These are phyloP conservation scores for Venturiaceae sp. DNA, from an alignment of 2,329 filamentous ascomycete species.

Conservation along the genomic window DNA sequence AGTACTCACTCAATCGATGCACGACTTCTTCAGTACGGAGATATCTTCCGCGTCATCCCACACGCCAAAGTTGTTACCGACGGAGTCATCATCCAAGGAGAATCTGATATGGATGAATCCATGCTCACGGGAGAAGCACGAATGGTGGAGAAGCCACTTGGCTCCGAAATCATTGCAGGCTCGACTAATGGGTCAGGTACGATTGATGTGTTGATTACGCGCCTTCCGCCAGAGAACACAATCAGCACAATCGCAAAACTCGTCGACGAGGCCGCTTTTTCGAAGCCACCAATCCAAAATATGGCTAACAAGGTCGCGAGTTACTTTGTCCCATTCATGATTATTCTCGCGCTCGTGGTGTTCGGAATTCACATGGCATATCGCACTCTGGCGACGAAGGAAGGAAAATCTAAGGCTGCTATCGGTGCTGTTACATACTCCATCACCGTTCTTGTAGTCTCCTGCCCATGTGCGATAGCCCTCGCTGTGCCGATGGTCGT, in stretches of 20 bases:
- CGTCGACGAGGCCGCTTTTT: slow-evolving; percentile 60
- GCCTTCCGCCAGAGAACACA: slow-evolving; percentile 60
- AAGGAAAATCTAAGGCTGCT: slow-evolving; percentile 33
- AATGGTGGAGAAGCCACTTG: slow-evolving; percentile 47
- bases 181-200: slow-evolving; percentile 45
- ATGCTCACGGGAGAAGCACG: slow-evolving; percentile 66
- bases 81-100: slow-evolving; percentile 53
- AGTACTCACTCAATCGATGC: slow-evolving; percentile 47
- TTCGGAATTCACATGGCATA: slow-evolving; percentile 58
- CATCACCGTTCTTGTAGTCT: slow-evolving; percentile 64
- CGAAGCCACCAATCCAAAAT: slow-evolving; percentile 59
- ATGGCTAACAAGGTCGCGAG: slow-evolving; percentile 58
- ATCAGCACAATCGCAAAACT: slow-evolving; percentile 58
- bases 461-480: slow-evolving; percentile 70
- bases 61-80: slow-evolving; percentile 58
- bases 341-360: slow-evolving; percentile 46
- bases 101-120: slow-evolving; percentile 63
- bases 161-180: slow-evolving; percentile 53
- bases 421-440: slow-evolving; percentile 58
- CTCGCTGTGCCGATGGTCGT: slow-evolving; percentile 71
- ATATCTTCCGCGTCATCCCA: slow-evolving; percentile 53
- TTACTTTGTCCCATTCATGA: slow-evolving; percentile 60
- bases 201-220: slow-evolving; percentile 43
- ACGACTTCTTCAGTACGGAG: slow-evolving; percentile 60
- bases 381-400: slow-evolving; percentile 30